Conservation (phyloP, 139 green algal genomes). For the Pseudopediastrum boryanum region DNA sequence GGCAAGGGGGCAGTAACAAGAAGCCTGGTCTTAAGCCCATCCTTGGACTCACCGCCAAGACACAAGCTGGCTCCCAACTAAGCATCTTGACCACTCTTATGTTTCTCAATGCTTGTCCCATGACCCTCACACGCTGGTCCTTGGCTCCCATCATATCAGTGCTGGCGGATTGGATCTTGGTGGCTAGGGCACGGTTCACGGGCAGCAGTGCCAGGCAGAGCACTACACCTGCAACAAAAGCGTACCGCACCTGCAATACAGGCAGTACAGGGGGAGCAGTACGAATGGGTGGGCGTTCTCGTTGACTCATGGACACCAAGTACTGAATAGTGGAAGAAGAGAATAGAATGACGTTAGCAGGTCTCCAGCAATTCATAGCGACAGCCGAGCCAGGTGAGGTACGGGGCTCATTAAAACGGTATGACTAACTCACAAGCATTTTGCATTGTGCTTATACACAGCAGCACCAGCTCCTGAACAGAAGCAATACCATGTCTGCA, state of each 20-base stretch:
- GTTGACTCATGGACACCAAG: neutral
- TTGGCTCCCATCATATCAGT: conserved; percentile 79
- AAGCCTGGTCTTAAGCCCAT: no score
- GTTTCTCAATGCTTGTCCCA: conserved; percentile 62
- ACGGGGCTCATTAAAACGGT: neutral
- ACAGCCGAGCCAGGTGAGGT: neutral
- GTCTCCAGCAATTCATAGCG: neutral
- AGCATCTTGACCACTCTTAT: conserved; percentile 68
- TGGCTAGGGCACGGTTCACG: conserved; percentile 78
- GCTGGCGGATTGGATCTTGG: conserved; percentile 59
- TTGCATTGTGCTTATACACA: no score
- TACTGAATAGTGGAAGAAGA: neutral
- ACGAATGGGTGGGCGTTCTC: no score
- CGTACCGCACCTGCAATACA: conserved; percentile 70
- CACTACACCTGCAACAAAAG: conserved; percentile 80
- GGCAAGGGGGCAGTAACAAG: no score
- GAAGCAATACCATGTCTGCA: no score
- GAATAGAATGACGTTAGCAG: neutral
- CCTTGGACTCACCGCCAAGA: no score
- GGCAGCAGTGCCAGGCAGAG: conserved; percentile 83
- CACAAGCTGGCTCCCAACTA: conserved; percentile 74
- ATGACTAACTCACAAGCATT: no score
- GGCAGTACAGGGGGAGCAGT: neutral
- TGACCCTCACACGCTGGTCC: conserved; percentile 57
- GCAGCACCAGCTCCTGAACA: no score